Evolutionary conservation across 306 rosid genomes (phyloP), one percentile per base, ranked within the genome.

Genomic region (Casuarina cunninghamiana): DNA sequence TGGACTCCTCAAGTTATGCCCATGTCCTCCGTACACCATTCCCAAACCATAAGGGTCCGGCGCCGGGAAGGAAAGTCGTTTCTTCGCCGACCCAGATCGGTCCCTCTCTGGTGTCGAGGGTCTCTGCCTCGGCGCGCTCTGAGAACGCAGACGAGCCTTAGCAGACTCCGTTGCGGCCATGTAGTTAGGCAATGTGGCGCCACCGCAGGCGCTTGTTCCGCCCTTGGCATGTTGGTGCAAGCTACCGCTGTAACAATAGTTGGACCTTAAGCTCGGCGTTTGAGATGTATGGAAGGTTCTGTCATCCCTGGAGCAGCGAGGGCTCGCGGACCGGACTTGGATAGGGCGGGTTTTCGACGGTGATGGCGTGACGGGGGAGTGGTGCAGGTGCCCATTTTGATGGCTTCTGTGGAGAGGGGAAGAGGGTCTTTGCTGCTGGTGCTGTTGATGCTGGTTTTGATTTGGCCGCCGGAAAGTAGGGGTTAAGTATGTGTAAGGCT

Each of bases 81-180:
- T 96, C 90, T 88, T 96, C 0, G 81, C 98, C 0, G 96, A 86
- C 51, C 97, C 98, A n/a, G 26, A 83, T 66, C 97, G 83, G 38
- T 96, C 99, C 81, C 91, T 87, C 86, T 95, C 99, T 0, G 97
- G 99, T 0, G 99, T 95, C 0, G 86, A 79, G 0, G 98, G 96
- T 84, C 99, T 87, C 83, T 96, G 99, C 83, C 97, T 84, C 0
- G 99, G 99, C 0, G 99, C 97, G 15, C 99, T 96, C 54, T 90
- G 99, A 1, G 99, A 96, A 5, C 99, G 89, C 8, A 89, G 84
- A 3, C 99, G 83, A 10, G 98, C 97, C 86, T 93, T 93, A 2
- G 99, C 97, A 10, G 98, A 96, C 90, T 93, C 99, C 0, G 99
- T 96, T 9, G 98, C 98, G 0, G 97, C 96, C 99, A 96, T 96